phyloP scores from a whole-genome alignment of 164 flowering plant species.

The Platanus orientalis region DNA sequence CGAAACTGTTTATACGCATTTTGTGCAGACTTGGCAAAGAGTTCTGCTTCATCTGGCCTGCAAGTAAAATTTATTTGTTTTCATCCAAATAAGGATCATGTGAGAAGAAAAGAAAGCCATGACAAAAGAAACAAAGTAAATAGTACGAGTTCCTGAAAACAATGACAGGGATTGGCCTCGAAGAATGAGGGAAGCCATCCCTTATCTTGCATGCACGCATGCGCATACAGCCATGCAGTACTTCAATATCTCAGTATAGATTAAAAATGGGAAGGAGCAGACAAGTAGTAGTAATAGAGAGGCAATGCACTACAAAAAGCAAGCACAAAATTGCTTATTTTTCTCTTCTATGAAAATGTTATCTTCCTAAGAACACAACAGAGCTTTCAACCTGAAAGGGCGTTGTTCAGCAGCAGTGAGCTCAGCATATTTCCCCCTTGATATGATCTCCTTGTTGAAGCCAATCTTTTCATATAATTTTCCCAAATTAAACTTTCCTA shows the following conservation, averaged over 20 bases:
- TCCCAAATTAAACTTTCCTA: constrained; percentile 73
- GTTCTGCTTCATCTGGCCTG: constrained; percentile 94
- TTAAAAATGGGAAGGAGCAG: neutral
- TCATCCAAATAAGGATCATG: neutral
- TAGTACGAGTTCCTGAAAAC: no score
- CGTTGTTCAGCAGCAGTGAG: constrained; percentile 78
- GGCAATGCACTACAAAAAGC: neutral
- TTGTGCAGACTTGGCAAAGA: constrained; percentile 77
- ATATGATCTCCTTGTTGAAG: constrained; percentile 87
- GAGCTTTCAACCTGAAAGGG: constrained; percentile 61
- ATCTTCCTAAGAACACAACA: constrained; percentile 1
- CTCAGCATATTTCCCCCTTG: constrained; percentile 92
- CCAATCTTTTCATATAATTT: constrained; percentile 83
- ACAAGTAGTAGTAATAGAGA: neutral
- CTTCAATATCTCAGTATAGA: neutral
- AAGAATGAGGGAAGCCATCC: no score
- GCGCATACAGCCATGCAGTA: no score
- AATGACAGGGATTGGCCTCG: no score
- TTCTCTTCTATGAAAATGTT: neutral
- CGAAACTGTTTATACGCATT: constrained; percentile 71
- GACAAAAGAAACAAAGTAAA: no score
- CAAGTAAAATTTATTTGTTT: constrained; percentile 3
- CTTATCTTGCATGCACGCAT: no score
- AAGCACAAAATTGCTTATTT: neutral
- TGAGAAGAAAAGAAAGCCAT: neutral